phyloP scores from a whole-genome alignment of 768 basidiomycete species.

The Rickenella mellea region DNA sequence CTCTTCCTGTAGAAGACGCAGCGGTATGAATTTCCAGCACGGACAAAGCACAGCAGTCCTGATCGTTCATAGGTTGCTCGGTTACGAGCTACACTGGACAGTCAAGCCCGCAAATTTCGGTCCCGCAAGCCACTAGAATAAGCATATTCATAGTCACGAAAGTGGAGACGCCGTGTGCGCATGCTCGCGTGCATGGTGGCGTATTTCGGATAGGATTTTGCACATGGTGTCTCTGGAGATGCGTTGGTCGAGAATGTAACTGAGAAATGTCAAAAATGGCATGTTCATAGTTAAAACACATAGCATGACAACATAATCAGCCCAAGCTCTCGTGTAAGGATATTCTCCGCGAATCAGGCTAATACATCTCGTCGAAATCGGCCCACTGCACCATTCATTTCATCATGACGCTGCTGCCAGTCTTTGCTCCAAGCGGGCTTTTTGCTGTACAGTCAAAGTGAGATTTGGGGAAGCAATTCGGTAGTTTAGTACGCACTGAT shows the following conservation, averaged over 20 bases:
- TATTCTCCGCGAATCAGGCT: background rate
- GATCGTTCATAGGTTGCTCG: constrained; percentile 45
- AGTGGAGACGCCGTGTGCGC: too few species aligned
- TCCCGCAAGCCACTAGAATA: too few species aligned
- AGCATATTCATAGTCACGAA: too few species aligned
- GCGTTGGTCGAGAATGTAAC: too few species aligned
- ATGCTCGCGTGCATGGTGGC: too few species aligned
- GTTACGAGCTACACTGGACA: constrained; percentile 55
- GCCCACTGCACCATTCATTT: too few species aligned
- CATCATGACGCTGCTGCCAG: constrained; percentile 28
- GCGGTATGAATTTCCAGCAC: constrained; percentile 41
- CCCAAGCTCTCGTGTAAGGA: constrained; percentile 1
- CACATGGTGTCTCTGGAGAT: too few species aligned
- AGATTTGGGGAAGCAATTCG: background rate
- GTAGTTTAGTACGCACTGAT: constrained; percentile 42
- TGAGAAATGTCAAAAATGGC: too few species aligned
- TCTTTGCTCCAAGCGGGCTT: constrained; percentile 56
- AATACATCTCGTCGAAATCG: too few species aligned
- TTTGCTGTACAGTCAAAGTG: constrained; percentile 34
- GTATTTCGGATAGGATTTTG: too few species aligned
- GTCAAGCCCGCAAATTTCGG: constrained; percentile 22
- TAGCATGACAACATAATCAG: constrained; percentile 6
- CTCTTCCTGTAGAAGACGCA: constrained; percentile 72
- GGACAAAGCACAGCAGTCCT: background rate
- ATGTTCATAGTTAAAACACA: too few species aligned